These are phyloP conservation scores for Rhodomyrtus psidioides DNA, from an alignment of 441 rosid species.

Conservation along the genomic window DNA sequence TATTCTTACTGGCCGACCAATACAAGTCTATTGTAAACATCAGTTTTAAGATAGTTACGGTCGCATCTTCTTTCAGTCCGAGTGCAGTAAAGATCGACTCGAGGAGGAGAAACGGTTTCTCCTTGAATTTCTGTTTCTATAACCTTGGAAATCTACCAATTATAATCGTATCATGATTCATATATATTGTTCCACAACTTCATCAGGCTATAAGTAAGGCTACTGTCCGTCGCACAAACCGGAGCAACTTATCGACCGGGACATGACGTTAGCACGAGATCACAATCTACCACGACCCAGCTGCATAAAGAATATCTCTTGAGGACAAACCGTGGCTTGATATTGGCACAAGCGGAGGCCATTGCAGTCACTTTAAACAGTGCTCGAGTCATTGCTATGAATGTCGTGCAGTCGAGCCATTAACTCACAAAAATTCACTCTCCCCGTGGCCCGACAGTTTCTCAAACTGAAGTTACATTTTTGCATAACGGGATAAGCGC, in stretches of 20 bases:
- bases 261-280: background rate
- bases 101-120: no score
- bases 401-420: no score
- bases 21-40: background rate
- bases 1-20: background rate
- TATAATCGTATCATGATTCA: background rate
- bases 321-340: background rate
- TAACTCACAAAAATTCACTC: no score
- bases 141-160: background rate
- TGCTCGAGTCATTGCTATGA: background rate
- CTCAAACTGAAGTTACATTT: no score
- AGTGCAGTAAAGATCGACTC: no score
- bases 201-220: background rate
- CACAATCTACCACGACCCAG: background rate
- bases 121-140: background rate
- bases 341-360: fast-evolving
- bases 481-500: no score
- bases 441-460: no score
- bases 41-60: background rate
- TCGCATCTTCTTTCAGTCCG: background rate
- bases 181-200: background rate
- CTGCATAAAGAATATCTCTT: background rate
- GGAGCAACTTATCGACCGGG: background rate
- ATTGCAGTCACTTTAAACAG: fast-evolving
- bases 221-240: background rate